Base-by-base conservation (phyloP, 1,284 basidiomycete genomes). In the Cryptococcus jaspeensis region DNA sequence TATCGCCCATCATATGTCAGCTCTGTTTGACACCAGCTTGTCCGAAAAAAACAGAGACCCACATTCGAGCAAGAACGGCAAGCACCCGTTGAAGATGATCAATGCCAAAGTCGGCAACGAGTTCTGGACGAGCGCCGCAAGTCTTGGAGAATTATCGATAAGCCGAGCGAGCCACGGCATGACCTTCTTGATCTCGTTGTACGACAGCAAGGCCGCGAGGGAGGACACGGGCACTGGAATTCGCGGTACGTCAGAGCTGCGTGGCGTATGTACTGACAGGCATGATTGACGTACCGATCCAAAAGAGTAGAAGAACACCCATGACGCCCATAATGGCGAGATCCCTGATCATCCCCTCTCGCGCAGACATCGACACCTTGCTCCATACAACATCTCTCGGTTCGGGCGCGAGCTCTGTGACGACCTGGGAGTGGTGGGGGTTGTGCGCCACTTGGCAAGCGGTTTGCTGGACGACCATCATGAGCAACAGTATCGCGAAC, bases 321-420 rank as follows among this genome's bases (percentile, higher is more conserved):
- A 92, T 88, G 18, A 85, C 79, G 5, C 73, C 82, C 28, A 91
- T 79, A 2, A 93, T 87, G 9, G 93, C 71, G 23, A 86, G 59
- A 52, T 89, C 84, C 20, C 92, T 84, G 5, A 85, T 81, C 45
- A 84, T 81, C 12, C 84, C 78, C 36, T 83, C 79, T 36, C 81
- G 72, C 4, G 81, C 77, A 0, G 87, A 83, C 56, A 88, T 84
- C 1, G 84, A 81, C 77, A 98, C 87, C 67, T 92, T 94, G 42
- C 85, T 82, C 96, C 95, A 99, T 18, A 97, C 85, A 56, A 99
- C 90, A 73, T 99, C 95, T 44, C 95, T 84, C 9, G 95, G 95
- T 73, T 99, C 95, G 0, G 93, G 94, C 0, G 95, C 94, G 5
- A 84, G 84, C 47, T 82, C 82, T 2, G 90, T 92, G 13, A 81